A percentile compares a stretch with the other conserved stretches of the same genome.
These are phyloP conservation scores for Leucosporidium creatinivorum DNA, from an alignment of 768 basidiomycete species.

Conservation along the genomic window DNA sequence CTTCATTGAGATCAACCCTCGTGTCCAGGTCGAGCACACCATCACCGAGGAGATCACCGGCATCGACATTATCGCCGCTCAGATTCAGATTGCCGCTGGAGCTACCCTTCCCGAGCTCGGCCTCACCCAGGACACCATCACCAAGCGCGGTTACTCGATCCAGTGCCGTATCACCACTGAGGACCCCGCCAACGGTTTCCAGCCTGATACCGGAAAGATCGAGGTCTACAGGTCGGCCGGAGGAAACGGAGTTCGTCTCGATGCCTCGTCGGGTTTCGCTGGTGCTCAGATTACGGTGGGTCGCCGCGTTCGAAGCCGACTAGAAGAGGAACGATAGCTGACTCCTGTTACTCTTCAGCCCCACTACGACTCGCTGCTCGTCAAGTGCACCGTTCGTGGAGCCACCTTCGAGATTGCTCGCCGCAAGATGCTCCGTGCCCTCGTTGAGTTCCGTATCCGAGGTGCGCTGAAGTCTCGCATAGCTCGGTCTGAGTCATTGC, in stretches of 20 bases:
- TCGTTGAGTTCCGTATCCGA: slow-evolving; percentile 99
- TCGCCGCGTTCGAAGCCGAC: background rate
- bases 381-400: slow-evolving; percentile 91
- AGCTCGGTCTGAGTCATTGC: background rate
- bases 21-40: slow-evolving; percentile 99
- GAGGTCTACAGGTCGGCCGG: slow-evolving; percentile 98
- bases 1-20: slow-evolving; percentile 88
- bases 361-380: slow-evolving; percentile 94
- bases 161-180: slow-evolving; percentile 98
- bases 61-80: slow-evolving; percentile 97
- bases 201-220: slow-evolving; percentile 98
- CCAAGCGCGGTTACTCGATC: slow-evolving; percentile 92
- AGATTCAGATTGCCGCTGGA: slow-evolving; percentile 92
- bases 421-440: slow-evolving; percentile 95
- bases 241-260: slow-evolving; percentile 94
- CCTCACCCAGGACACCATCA: slow-evolving; percentile 88
- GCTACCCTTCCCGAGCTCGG: slow-evolving; percentile 92
- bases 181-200: slow-evolving; percentile 82
- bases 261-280: slow-evolving; percentile 94
- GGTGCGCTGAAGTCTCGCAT: slow-evolving; percentile 47
- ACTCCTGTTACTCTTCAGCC: slow-evolving; percentile 53
- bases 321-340: background rate
- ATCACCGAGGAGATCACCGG: slow-evolving; percentile 99
- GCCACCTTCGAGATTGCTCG: slow-evolving; percentile 98
- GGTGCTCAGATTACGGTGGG: slow-evolving; percentile 89